These are phyloP conservation scores for Komagataella ulmi DNA, from an alignment of 805 yeast genomes.

Conservation along the genomic window DNA sequence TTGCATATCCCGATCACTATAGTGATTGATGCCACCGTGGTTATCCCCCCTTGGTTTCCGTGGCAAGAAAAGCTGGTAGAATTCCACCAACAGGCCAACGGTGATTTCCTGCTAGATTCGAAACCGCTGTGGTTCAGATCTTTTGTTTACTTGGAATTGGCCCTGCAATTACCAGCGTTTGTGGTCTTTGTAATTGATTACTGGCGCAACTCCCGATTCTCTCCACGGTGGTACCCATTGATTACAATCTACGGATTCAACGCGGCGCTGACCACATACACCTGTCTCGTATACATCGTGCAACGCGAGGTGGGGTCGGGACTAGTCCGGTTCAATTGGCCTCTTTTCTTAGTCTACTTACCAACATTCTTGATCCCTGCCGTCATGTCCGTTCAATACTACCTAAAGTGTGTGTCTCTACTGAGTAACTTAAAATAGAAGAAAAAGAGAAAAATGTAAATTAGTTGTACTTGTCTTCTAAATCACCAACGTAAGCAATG, in stretches of 20 bases:
- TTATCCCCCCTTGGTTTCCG: slow-evolving; percentile 40
- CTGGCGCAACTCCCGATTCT: slow-evolving; percentile 7
- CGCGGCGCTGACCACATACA: slow-evolving; percentile 68
- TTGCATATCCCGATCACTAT: slow-evolving; percentile 68
- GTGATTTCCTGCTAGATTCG: slow-evolving; percentile 49
- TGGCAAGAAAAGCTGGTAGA: slow-evolving; percentile 35
- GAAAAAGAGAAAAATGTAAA: neutral
- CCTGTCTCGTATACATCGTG: slow-evolving; percentile 47
- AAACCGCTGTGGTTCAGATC: slow-evolving; percentile 58
- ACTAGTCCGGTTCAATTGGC: slow-evolving; percentile 13
- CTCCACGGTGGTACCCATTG: slow-evolving; percentile 10
- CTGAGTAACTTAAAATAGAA: neutral
- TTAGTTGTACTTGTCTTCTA: slow-evolving; percentile 37
- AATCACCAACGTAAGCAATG: slow-evolving; percentile 53
- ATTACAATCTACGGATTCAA: slow-evolving; percentile 65
- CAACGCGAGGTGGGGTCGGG: slow-evolving; percentile 23
- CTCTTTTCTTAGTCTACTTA: slow-evolving; percentile 38
- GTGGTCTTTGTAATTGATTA: slow-evolving; percentile 24
- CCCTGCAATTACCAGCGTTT: slow-evolving; percentile 75
- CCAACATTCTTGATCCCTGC: slow-evolving; percentile 67
- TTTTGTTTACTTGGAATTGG: slow-evolving; percentile 61
- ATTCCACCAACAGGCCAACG: slow-evolving; percentile 51
- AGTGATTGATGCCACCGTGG: slow-evolving; percentile 61
- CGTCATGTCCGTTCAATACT: slow-evolving; percentile 35
- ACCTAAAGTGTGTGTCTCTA: neutral